Evolutionary conservation across 2,329 filamentous ascomycete species (phyloP).

Genomic region (Magnaporthiopsis poae): DNA sequence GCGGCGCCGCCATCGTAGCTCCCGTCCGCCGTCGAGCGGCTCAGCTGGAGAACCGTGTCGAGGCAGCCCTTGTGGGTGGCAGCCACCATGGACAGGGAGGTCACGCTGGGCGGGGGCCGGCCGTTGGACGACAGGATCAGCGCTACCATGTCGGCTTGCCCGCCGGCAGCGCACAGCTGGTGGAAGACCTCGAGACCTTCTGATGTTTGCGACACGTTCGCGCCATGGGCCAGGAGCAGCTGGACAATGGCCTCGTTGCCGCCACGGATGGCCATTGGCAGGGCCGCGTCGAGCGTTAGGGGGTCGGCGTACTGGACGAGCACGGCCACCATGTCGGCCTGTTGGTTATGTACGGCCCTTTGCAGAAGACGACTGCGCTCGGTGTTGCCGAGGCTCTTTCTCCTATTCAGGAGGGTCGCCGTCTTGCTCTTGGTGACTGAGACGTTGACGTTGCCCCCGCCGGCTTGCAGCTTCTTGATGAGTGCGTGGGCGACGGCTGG

Average conservation of each 20-base stretch:
- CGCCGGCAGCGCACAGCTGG: conserved; percentile 36
- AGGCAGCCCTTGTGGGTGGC: conserved; percentile 40
- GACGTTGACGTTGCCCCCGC: conserved; percentile 42
- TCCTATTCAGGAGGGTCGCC: conserved; percentile 33
- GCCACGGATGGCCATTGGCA: conserved; percentile 38
- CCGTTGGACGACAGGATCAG: conserved; percentile 41
- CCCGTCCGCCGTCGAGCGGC: conserved; percentile 42
- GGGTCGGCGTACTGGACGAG: conserved; percentile 44
- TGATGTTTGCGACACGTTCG: conserved; percentile 35
- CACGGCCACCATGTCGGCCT: conserved; percentile 44
- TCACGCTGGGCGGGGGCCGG: conserved; percentile 29
- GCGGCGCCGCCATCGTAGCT: conserved; percentile 43
- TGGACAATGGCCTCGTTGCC: conserved; percentile 34
- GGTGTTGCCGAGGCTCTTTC: conserved; percentile 37
- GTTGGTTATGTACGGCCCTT: conserved; percentile 45
- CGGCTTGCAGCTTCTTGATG: conserved; percentile 37
- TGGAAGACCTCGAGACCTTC: conserved; percentile 46
- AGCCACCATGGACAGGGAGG: conserved; percentile 43
- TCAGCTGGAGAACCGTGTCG: conserved; percentile 40
- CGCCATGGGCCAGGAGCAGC: conserved; percentile 41
- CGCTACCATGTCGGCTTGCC: conserved; percentile 35
- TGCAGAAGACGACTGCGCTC: conserved; percentile 38
- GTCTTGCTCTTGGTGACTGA: conserved; percentile 36
- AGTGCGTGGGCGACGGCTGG: conserved; percentile 48
- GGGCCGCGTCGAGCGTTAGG: conserved; percentile 37